Evolutionary conservation across 345 rosid species (phyloP).

Genomic region (Eucalyptus microcorys): DNA sequence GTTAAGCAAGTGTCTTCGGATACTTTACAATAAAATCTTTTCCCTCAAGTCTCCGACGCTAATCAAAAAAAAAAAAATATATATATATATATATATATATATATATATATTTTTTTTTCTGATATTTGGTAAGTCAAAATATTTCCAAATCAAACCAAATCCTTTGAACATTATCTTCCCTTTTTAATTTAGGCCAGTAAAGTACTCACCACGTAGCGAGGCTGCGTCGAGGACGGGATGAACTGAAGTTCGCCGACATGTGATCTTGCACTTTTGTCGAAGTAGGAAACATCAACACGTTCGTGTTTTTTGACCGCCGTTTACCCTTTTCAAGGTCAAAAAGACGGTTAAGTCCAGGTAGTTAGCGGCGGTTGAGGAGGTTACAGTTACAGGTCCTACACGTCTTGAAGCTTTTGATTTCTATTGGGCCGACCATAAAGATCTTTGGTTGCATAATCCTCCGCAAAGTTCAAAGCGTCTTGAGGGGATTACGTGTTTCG

Average conservation of each 20-base stretch:
- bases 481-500: not conserved
- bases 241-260: not conserved
- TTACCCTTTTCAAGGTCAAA: not conserved
- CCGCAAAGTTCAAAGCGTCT: not conserved
- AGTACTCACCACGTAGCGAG: not conserved
- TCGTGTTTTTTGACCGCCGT: not conserved
- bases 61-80: too few relatives aligned
- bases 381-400: not conserved
- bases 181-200: not conserved
- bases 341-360: not conserved
- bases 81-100: too few relatives aligned
- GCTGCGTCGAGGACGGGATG: not conserved
- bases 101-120: not conserved
- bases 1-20: not conserved
- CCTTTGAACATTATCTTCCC: not conserved
- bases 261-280: not conserved
- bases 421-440: not conserved
- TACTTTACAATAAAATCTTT: not conserved
- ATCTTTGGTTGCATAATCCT: not conserved
- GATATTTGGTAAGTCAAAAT: not conserved
- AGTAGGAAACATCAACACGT: not conserved
- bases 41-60: rapidly evolving
- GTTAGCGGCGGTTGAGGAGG: not conserved
- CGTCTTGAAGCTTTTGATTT: not conserved
- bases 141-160: not conserved